Base-by-base conservation (phyloP, 441 rosid genomes). In the Manihot esculenta region DNA sequence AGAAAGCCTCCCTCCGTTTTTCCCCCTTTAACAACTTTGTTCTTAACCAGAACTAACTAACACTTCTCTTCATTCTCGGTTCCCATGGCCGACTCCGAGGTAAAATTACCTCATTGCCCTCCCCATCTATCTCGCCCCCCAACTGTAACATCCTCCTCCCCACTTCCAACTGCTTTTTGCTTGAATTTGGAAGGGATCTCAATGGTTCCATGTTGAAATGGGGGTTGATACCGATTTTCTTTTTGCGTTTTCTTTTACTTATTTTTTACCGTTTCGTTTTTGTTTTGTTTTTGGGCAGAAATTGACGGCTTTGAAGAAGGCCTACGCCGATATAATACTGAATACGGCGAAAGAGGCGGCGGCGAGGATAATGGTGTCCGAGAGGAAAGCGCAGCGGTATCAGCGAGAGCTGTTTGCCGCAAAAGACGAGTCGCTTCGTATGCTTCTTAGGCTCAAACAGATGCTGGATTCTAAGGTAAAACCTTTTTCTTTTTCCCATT, bases 291-390 rank as follows among this genome's bases (percentile, higher is more conserved):
- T 67, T 51, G 49, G 65, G 44, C 86, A 94, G 94, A 94, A 88
- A 82, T 82, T 87, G 81, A 84, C 80, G 76, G 96, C 94, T 72
- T 80, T 94, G 89, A 90, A 94, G 86, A 92, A 85, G 92, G 98
- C 96, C 21, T 92, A 90, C 70, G 98, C 99, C 70, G 98, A 90
- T 71, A 89, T 90, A 59, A 92, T 94, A 68, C 77, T 94, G 78
- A 91, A 90, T 74, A 88, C 97, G 45, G 94, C 94, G 24, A 94
- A 88, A 79, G 99, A 94, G 74, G 96, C 98, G 62, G 96, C 98
- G 74, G 96, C 90, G 68, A 86, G 97, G 81, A 86, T 92, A 79
- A 85, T 90, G 88, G 81, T 74, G 65, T 88, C 98, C 47, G 99
- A 94, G 86, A 85, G 86, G 79, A 94, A 84, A 78, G 89, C 96